phyloP scores from a whole-genome alignment of 2,329 filamentous ascomycete species.

The Fusarium equiseti region DNA sequence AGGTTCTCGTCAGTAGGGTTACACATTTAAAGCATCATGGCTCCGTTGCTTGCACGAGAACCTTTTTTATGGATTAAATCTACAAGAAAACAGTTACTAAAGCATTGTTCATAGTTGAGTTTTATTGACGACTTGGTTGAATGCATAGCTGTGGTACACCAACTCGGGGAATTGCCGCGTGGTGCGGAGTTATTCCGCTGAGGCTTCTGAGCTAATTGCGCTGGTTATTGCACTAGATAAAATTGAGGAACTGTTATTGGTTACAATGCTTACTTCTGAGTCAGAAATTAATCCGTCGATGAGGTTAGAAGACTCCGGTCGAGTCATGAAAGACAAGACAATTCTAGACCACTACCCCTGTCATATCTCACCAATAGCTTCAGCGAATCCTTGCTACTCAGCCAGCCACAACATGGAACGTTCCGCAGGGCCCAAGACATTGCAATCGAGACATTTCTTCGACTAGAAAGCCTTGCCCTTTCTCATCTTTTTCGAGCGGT shows the following conservation, averaged over 20 bases:
- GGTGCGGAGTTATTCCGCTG: not conserved
- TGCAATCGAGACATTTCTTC: not conserved
- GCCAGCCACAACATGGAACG: not conserved
- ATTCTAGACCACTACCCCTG: not conserved
- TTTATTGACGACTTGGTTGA: too few relatives aligned
- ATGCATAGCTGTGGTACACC: too few relatives aligned
- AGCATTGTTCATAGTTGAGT: too few relatives aligned
- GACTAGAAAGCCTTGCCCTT: fast-evolving
- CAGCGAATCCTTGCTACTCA: not conserved
- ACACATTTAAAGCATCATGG: too few relatives aligned
- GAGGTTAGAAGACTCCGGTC: not conserved
- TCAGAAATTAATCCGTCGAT: not conserved
- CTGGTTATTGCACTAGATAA: too few relatives aligned
- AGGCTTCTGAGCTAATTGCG: too few relatives aligned
- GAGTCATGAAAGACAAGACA: not conserved
- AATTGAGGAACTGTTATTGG: too few relatives aligned
- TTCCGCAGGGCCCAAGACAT: not conserved
- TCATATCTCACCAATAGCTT: not conserved
- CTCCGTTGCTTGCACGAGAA: too few relatives aligned
- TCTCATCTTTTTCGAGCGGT: not conserved
- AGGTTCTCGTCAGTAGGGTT: too few relatives aligned
- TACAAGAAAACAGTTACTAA: too few relatives aligned
- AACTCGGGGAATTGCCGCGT: not conserved
- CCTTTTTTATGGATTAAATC: too few relatives aligned
- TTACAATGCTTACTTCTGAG: not conserved